These are phyloP conservation scores for Talaromyces sp. DNA, from an alignment of 2,329 filamentous ascomycete genomes.

Conservation along the genomic window DNA sequence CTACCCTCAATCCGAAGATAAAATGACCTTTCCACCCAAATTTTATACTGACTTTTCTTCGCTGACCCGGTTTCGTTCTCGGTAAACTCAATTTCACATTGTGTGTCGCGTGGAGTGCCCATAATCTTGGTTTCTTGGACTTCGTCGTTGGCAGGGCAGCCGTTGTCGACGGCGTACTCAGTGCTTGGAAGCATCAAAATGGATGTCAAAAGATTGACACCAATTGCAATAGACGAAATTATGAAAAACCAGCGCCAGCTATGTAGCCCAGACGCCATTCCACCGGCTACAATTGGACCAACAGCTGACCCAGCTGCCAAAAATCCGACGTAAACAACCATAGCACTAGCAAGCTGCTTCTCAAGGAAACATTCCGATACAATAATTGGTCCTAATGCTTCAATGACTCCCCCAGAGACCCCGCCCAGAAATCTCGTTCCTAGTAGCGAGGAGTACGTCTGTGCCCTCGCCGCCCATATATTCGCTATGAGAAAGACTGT, in stretches of 20 bases:
- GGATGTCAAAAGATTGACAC: neutral
- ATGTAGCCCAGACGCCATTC: neutral
- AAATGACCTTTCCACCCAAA: neutral
- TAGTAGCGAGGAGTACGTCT: neutral
- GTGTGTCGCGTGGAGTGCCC: neutral
- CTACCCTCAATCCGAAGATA: neutral
- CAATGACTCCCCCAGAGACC: neutral
- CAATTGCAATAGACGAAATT: neutral
- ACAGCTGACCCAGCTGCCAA: neutral
- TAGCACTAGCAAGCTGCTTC: neutral
- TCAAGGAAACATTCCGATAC: neutral
- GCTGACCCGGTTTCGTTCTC: neutral
- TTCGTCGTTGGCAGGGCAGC: neutral
- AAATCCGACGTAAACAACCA: constrained; percentile 7
- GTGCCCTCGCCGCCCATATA: neutral
- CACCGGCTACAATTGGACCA: neutral
- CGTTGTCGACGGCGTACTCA: neutral
- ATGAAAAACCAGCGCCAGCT: constrained; percentile 2
- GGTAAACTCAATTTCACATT: neutral
- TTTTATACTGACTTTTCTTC: neutral
- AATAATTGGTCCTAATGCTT: neutral
- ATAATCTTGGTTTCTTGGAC: neutral
- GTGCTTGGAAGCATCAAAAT: constrained; percentile 1
- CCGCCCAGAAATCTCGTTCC: constrained; percentile 2
- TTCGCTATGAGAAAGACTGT: neutral